Evolutionary conservation across 768 basidiomycete genomes (phyloP), one percentile per base, ranked within the genome.

Genomic region (Mycena vitilis): DNA sequence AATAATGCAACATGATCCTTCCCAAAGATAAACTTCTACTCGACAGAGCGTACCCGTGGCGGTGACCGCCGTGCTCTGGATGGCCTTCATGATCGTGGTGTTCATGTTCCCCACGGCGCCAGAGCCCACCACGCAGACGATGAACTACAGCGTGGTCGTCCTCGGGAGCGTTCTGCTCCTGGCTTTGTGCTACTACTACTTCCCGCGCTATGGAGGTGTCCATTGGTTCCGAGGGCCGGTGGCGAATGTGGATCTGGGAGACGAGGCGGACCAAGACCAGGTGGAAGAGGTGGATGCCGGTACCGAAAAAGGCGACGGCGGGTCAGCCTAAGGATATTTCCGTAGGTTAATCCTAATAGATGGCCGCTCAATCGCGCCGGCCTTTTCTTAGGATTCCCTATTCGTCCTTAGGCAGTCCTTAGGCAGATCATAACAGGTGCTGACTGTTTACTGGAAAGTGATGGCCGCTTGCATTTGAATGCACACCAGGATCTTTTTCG

Each of bases 111-210:
- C 86, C 36, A 75, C 81, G 6, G 82, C 78, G n/a, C 73, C 76
- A 5, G 61, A 70, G 40, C 83, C 82, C 18, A 71, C 75, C 13
- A 78, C 87, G 3, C 74, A 74, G 57, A 76, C 78, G 49, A 89
- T 90, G 88, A 90, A 90, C 77, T 90, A 90, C 68, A 82, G 84
- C 1, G 78, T 87, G 56, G 87, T 88, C 60, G 87, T 90, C 10
- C 75, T 86, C 11, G 86, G 83, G 0, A 87, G 85, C 7, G 79
- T 85, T 7, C 76, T 88, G 58, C 47, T 80, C 4, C 81, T 89
- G 42, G 84, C 87, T 2, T 68, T 87, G 11, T 68, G 78, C 1
- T 91, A 86, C 82, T 91, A 88, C 73, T 89, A 87, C 76, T 83
- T 87, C 71, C 87, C 87, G 1, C 78, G 79, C 52, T 75, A 75